A percentile compares a stretch with the other conserved stretches of the same genome.
These are phyloP conservation scores for Dalechampia spathulata DNA, from an alignment of 441 rosid species.

Conservation along the genomic window DNA sequence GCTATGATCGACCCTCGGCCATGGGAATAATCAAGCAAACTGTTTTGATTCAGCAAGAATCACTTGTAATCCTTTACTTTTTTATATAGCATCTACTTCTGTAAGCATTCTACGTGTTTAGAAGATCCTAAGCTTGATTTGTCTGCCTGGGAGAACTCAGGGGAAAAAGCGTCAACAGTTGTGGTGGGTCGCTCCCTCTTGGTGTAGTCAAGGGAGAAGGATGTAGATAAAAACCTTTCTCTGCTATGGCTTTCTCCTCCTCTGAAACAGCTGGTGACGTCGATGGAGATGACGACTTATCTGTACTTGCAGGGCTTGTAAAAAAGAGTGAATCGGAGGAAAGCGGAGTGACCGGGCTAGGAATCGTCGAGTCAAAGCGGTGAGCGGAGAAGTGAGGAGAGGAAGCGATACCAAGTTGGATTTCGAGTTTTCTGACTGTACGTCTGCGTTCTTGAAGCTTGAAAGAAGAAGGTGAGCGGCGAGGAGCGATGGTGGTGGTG, in stretches of 20 bases:
- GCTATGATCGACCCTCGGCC: too few relatives aligned
- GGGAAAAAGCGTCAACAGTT: slow-evolving; percentile 45
- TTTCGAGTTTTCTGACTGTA: slow-evolving; percentile 34
- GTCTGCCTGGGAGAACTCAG: slow-evolving; percentile 26
- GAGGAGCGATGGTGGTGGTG: slow-evolving; percentile 23
- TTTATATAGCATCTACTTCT: neutral
- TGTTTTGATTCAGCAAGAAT: too few relatives aligned
- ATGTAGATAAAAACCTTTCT: slow-evolving; percentile 39
- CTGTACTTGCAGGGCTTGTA: slow-evolving; percentile 18
- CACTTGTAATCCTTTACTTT: too few relatives aligned
- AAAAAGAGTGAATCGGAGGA: slow-evolving; percentile 23
- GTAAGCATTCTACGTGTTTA: neutral
- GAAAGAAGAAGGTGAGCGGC: slow-evolving; percentile 38
- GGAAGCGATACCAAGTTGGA: slow-evolving; percentile 30
- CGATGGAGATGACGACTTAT: slow-evolving; percentile 19
- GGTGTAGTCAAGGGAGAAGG: slow-evolving; percentile 41
- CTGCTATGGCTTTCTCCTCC: slow-evolving; percentile 36
- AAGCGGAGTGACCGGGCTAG: slow-evolving; percentile 40
- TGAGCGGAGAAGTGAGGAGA: slow-evolving; percentile 5
- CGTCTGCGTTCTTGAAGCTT: slow-evolving; percentile 53
- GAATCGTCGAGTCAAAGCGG: slow-evolving; percentile 17
- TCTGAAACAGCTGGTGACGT: slow-evolving; percentile 20
- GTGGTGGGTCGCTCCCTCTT: slow-evolving; percentile 34
- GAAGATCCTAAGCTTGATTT: neutral
- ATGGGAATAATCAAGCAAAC: too few relatives aligned